phyloP scores from a whole-genome alignment of 2,329 filamentous ascomycete species.

The Colletotrichum echinochloae region DNA sequence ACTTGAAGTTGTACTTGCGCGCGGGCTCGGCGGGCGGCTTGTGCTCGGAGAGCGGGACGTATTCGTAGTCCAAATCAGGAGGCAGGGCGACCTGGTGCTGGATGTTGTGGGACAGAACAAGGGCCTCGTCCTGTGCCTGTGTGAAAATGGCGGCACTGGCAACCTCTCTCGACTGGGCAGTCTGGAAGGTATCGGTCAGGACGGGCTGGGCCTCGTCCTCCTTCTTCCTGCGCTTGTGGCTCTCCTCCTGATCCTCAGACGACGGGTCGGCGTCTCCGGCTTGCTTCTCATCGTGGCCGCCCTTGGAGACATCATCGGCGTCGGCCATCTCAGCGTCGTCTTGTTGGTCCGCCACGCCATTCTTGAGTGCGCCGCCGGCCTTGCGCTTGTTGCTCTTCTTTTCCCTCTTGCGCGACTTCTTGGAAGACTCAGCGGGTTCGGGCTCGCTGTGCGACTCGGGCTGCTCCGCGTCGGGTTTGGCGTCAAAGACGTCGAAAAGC shows the following conservation, averaged over 20 bases:
- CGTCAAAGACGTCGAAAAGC: conserved; percentile 85
- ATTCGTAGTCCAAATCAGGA: conserved; percentile 93
- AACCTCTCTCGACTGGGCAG: conserved; percentile 91
- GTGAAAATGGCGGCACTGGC: conserved; percentile 79
- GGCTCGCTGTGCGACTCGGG: conserved; percentile 57
- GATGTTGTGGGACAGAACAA: conserved; percentile 95
- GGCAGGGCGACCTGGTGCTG: conserved; percentile 97
- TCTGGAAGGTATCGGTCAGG: conserved; percentile 93
- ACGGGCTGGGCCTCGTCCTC: conserved; percentile 77
- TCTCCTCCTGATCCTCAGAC: conserved; percentile 53
- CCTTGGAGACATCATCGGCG: conserved; percentile 55
- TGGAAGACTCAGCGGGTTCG: conserved; percentile 51
- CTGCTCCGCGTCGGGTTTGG: conserved; percentile 61
- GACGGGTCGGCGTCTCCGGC: conserved; percentile 46
- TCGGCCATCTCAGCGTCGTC: conserved; percentile 59
- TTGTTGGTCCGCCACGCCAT: conserved; percentile 48
- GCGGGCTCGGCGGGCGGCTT: conserved; percentile 90
- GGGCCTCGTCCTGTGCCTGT: conserved; percentile 72
- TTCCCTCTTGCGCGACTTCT: conserved; percentile 62
- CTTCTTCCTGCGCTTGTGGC: conserved; percentile 71
- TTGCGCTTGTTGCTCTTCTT: conserved; percentile 86
- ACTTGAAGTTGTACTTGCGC: conserved; percentile 85
- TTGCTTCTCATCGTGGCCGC: conserved; percentile 48
- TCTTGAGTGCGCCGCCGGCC: conserved; percentile 81
- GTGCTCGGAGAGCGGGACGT: conserved; percentile 94